Percentiles rank a stretch among this genome's conserved stretches.
These are phyloP conservation scores for Cercophora scortea DNA, from an alignment of 495 filamentous ascomycete species.

Conservation along the genomic window DNA sequence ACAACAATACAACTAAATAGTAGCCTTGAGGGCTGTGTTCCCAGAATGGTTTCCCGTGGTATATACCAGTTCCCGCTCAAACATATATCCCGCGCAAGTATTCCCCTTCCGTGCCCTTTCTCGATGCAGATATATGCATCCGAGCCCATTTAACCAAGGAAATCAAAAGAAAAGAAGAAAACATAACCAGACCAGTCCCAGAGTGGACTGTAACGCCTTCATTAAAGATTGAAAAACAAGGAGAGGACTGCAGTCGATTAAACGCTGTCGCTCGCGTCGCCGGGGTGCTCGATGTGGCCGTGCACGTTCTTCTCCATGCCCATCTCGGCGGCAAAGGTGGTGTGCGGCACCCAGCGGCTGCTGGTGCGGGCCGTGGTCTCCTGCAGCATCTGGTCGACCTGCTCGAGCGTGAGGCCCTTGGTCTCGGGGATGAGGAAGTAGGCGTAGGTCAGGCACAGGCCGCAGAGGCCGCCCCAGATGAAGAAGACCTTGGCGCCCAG, in stretches of 20 bases:
- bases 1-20: no score
- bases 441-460: conserved; percentile 55
- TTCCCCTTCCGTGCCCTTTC: no score
- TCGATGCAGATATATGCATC: no score
- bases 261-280: conserved; percentile 3
- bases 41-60: no score
- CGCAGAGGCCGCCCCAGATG: conserved; percentile 66
- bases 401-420: conserved; percentile 82
- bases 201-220: no score
- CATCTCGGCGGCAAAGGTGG: conserved; percentile 50
- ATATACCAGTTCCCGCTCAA: no score
- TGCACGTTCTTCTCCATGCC: conserved; percentile 12
- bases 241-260: not conserved
- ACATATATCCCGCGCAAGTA: no score
- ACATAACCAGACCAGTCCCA: no score
- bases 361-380: conserved; percentile 65
- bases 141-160: no score
- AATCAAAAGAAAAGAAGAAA: no score
- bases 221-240: not conserved
- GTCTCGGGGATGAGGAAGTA: conserved; percentile 79
- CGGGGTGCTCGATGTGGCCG: conserved; percentile 15
- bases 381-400: conserved; percentile 82
- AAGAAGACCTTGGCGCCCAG: conserved; percentile 68
- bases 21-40: no score
- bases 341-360: conserved; percentile 59